A percentile compares a stretch with the other conserved stretches of the same genome.
Conservation (phyloP, 805 yeast genomes). For the Zygosaccharomyces gambellarensis region DNA sequence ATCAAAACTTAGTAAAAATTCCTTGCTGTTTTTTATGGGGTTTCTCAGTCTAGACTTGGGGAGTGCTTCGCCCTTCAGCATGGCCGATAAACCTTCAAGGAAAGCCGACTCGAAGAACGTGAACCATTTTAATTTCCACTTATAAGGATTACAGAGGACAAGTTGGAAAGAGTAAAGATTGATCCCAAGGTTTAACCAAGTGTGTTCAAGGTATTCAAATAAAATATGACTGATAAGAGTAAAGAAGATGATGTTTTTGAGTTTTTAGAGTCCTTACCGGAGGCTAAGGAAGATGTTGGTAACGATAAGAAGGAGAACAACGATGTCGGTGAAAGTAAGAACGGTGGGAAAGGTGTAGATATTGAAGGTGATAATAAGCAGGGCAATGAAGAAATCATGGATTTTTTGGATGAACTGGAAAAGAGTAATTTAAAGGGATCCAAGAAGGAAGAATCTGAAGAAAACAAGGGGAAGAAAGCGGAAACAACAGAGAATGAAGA, state of each 20-base stretch:
- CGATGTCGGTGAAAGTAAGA: too few species aligned
- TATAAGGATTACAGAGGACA: background rate
- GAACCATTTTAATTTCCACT: background rate
- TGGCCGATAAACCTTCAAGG: slow-evolving; percentile 3
- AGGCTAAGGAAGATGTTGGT: slow-evolving; percentile 4
- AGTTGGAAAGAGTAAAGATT: background rate
- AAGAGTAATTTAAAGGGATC: slow-evolving; percentile 47
- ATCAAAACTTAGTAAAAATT: background rate
- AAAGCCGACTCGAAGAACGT: slow-evolving; percentile 1
- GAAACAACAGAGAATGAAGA: slow-evolving; percentile 15
- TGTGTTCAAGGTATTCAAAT: background rate
- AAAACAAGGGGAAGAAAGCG: slow-evolving; percentile 11
- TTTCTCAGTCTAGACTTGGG: slow-evolving; percentile 2
- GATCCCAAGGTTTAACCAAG: background rate
- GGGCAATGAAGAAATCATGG: slow-evolving; percentile 39
- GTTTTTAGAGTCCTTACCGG: slow-evolving; percentile 71
- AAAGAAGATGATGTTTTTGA: slow-evolving; percentile 72
- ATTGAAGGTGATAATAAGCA: slow-evolving; percentile 43
- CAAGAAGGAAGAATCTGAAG: slow-evolving; percentile 14
- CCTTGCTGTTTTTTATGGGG: slow-evolving; percentile 4
- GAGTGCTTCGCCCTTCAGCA: slow-evolving; percentile 1
- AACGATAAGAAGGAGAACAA: slow-evolving; percentile 16
- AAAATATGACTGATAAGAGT: slow-evolving; percentile 28
- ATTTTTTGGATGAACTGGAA: slow-evolving; percentile 61
- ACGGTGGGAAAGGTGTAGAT: slow-evolving; percentile 3